phyloP scores from a whole-genome alignment of 306 rosid genomes.

The Canavalia gladiata region DNA sequence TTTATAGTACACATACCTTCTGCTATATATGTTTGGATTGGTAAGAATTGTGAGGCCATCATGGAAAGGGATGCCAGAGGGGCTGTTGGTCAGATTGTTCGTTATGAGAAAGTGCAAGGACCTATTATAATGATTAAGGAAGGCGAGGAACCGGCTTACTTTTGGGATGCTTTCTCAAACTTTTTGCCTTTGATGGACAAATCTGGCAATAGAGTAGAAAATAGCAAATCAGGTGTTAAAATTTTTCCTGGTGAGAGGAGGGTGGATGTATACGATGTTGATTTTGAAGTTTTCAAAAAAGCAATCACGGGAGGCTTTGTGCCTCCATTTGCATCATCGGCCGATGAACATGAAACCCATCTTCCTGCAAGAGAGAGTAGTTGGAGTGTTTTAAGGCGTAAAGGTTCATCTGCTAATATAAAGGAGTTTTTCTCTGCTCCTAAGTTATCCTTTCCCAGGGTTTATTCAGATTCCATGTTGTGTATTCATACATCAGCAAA shows the following conservation, averaged over 20 bases:
- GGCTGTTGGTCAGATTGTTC: slow-evolving; percentile 93
- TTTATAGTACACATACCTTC: slow-evolving; percentile 84
- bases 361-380: slow-evolving; percentile 95
- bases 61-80: slow-evolving; percentile 99
- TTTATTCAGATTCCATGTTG: slow-evolving; percentile 85
- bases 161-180: slow-evolving; percentile 85
- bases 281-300: slow-evolving; percentile 87
- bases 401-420: slow-evolving; percentile 70
- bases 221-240: slow-evolving; percentile 51
- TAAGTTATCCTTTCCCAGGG: slow-evolving; percentile 72
- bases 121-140: slow-evolving; percentile 73
- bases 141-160: slow-evolving; percentile 79
- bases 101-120: slow-evolving; percentile 93
- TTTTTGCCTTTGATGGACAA: slow-evolving; percentile 86
- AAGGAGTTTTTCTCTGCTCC: slow-evolving; percentile 87
- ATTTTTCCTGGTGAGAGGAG: slow-evolving; percentile 69
- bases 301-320: slow-evolving; percentile 93
- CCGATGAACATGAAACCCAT: slow-evolving; percentile 85
- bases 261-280: slow-evolving; percentile 74
- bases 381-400: slow-evolving; percentile 91
- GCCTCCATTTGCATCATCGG: slow-evolving; percentile 88
- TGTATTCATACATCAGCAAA: slow-evolving; percentile 65
- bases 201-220: slow-evolving; percentile 57
- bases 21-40: slow-evolving; percentile 94
- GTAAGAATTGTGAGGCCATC: slow-evolving; percentile 79